Base-by-base conservation (phyloP, 768 basidiomycete genomes). In the Russula olivacea region DNA sequence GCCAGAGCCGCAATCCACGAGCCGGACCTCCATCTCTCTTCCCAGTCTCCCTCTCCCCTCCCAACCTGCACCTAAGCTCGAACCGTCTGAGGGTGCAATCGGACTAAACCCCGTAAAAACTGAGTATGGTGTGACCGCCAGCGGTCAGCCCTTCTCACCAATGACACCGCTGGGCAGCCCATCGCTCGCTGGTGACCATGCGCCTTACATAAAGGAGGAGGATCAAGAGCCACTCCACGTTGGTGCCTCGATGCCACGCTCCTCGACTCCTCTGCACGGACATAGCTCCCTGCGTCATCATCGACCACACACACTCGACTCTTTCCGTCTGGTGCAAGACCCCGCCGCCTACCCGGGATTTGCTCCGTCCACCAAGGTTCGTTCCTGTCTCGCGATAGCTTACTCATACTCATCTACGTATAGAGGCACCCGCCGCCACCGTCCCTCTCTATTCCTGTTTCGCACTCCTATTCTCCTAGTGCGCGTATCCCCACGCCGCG, bases 271-370 rank as follows among this genome's bases (percentile, higher is more conserved):
- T 32, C 19, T 34, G 7, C 55, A 48, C 4, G 38, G 38, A 19
- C 64, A 64, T 25, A 50, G 52, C 21, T 53, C n/a, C 4, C 23
- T 34, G 11, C 62, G 34, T 49, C 64, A 58, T 30, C 61, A 58
- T 30, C 61, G 55, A 36, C 47, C 38, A n/a, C 58, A 49, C 43
- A 21, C 50, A 1, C 52, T 19, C 11, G 51, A 65, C 9, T 32
- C 61, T 15, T 66, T 66, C 48, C 53, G 41, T 36, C 0, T 64
- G n/a, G 56, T 66, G 52, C 58, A 64, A 51, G 65, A 66, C 34
- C 53, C 57, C 43, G 52, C 63, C 61, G 48, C 58, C 0, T 66
- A 38, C 61, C 65, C 40, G 52, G 65, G 19, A 54, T 64, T 55
- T 58, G 32, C 41, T 21, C 12, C 62, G 3, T 21, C 61, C 19